phyloP scores from a whole-genome alignment of 2,329 filamentous ascomycete genomes.

The Iodosphaeria phyllophila region DNA sequence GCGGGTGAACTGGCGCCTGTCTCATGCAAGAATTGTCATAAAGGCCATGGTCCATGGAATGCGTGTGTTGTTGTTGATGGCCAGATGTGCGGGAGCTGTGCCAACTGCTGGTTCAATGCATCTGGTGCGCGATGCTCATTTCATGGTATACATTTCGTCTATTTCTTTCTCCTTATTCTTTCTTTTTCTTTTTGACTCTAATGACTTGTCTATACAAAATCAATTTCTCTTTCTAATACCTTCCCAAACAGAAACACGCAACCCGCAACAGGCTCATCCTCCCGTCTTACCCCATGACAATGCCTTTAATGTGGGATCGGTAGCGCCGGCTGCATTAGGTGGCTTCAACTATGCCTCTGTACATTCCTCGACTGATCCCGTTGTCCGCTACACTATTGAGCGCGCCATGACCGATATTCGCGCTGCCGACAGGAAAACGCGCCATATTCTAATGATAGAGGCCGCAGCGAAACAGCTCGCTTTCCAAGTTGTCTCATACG shows the following conservation, averaged over 20 bases:
- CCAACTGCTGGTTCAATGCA: constrained; percentile 46
- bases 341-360: constrained; percentile 14
- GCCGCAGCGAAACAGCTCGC: constrained; percentile 34
- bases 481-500: constrained; percentile 30
- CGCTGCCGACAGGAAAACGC: constrained; percentile 21
- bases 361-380: constrained; percentile 14
- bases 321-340: constrained; percentile 12
- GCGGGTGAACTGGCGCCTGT: constrained; percentile 26
- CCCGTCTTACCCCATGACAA: constrained; percentile 12
- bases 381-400: constrained; percentile 23
- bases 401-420: constrained; percentile 27
- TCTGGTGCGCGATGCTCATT: constrained; percentile 40
- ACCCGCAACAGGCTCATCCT: constrained; percentile 18
- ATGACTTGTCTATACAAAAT: constrained; percentile 4
- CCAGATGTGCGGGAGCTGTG: constrained; percentile 41
- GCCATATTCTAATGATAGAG: constrained; percentile 32
- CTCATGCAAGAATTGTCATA: constrained; percentile 41
- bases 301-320: constrained; percentile 11
- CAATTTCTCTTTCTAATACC: constrained; percentile 1
- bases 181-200: constrained; percentile 1
- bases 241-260: constrained; percentile 22
- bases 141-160: constrained; percentile 25
- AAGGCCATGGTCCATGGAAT: constrained; percentile 40
- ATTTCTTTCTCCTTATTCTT: background rate
- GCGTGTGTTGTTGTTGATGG: constrained; percentile 39